These are phyloP conservation scores for Beauveria scarabaeidicola DNA, from an alignment of 2,329 filamentous ascomycete genomes.

Conservation along the genomic window DNA sequence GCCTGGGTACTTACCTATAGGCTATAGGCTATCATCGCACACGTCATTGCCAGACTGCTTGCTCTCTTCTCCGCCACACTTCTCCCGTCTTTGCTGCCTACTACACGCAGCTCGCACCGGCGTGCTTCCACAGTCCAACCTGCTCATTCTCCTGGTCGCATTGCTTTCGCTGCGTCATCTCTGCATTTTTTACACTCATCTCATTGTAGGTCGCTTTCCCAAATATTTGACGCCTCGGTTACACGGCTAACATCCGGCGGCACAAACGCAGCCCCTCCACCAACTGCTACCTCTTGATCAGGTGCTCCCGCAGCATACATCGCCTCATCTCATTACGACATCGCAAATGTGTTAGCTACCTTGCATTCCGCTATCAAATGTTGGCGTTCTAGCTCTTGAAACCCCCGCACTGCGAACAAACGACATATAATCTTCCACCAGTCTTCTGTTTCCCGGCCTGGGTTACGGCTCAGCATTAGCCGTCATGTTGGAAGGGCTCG, in stretches of 20 bases:
- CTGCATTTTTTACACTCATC: neutral
- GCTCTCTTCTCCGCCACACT: slow-evolving; percentile 2
- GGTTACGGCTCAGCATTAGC: slow-evolving; percentile 56
- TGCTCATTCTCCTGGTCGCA: neutral
- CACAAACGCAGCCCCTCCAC: slow-evolving; percentile 4
- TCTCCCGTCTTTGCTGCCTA: neutral
- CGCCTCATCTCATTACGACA: neutral
- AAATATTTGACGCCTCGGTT: neutral
- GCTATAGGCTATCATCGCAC: neutral
- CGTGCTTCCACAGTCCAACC: neutral
- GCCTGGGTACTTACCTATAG: neutral
- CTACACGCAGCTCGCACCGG: neutral
- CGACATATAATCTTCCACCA: neutral
- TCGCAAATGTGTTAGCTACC: slow-evolving; percentile 1
- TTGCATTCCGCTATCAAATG: neutral
- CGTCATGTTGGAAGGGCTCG: slow-evolving; percentile 92
- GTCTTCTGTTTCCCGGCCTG: slow-evolving; percentile 47
- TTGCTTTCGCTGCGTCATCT: neutral
- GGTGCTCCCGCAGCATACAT: neutral
- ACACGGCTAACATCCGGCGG: neutral
- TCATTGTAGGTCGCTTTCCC: neutral
- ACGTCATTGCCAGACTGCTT: slow-evolving; percentile 9
- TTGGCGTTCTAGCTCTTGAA: neutral
- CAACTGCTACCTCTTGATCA: neutral
- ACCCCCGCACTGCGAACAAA: neutral